A percentile compares a stretch with the other conserved stretches of the same genome.
Evolutionary conservation across 1,139 yeast genomes (phyloP).

Genomic region (Taphrina wiesneri): DNA sequence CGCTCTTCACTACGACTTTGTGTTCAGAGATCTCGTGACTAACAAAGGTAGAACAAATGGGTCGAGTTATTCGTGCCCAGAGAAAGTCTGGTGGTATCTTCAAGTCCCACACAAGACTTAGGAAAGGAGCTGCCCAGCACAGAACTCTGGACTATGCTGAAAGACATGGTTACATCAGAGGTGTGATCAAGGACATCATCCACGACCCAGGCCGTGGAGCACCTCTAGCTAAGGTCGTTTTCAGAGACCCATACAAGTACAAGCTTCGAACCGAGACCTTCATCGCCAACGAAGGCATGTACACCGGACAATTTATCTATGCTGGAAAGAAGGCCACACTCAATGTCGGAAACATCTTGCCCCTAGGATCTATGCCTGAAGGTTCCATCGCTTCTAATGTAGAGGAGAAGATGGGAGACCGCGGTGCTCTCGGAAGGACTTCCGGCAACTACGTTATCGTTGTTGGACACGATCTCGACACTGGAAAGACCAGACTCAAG

Average conservation of each 20-base stretch:
- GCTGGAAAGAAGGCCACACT: constrained; percentile 99
- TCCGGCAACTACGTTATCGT: constrained; percentile 99
- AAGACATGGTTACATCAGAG: constrained; percentile 99
- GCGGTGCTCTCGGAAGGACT: constrained; percentile 99
- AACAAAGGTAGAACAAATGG: constrained; percentile 44
- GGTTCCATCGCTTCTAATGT: constrained; percentile 99
- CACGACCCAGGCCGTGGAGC: constrained; percentile 99
- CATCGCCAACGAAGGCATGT: constrained; percentile 99
- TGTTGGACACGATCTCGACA: constrained; percentile 99
- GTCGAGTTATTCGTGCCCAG: constrained; percentile 99
- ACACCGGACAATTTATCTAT: constrained; percentile 98
- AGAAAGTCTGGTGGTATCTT: constrained; percentile 99
- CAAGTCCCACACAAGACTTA: constrained; percentile 99
- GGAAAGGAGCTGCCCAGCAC: constrained; percentile 99
- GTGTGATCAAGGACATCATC: constrained; percentile 96
- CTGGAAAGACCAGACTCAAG: constrained; percentile 98
- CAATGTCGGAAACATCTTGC: constrained; percentile 96
- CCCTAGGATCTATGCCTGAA: constrained; percentile 96
- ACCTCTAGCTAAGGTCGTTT: constrained; percentile 97
- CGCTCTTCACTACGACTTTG: not conserved
- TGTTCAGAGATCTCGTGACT: not conserved
- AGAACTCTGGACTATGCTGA: constrained; percentile 99
- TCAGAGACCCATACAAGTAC: constrained; percentile 99
- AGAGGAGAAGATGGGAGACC: constrained; percentile 99
- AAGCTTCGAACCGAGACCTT: constrained; percentile 97